Base-by-base conservation (phyloP, 768 basidiomycete species). In the Mrakia frigida region DNA sequence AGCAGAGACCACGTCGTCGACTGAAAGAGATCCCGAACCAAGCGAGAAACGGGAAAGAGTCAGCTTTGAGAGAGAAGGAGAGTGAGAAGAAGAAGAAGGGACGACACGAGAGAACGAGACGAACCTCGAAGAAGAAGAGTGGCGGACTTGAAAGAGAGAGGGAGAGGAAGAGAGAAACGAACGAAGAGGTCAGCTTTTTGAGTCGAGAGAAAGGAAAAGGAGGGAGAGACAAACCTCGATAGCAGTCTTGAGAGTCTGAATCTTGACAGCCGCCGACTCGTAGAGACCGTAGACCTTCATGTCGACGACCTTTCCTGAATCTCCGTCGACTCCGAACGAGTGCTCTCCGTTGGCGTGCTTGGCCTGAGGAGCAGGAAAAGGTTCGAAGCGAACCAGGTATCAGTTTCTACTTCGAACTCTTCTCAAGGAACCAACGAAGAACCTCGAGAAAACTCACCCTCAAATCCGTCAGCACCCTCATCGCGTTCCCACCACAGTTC, bases 211-310 rank as follows among this genome's bases (percentile, higher is more conserved):
- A 25, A 25, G 13, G 25, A 25, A 56, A 11, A 56, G 0, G 28
- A 28, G 56, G 18, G 56, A 11, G 9, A 14, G 56, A 74, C 41
- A 25, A 73, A 90, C 91, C 88, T 99, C 94, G 80, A 98, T 91
- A 25, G 97, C 95, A 11, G 95, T 99, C 87, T 98, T 98, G 82
- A 96, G 85, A 13, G 90, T 98, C 87, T 98, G 96, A 50, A 96
- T 91, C 91, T 98, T 98, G 82, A 99, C 96, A 79, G 93, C 94
- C 6, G 96, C 94, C 50, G 92, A 93, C 85, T 99, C 97, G 79
- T 93, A 93, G 77, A 99, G 85, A 1, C 94, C 94, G 83, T 98
- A 97, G 65, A 86, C 84, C 82, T 93, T 94, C 96, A 98, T 98
- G 82, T 98, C 93, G 59, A 92, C 92, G 56, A 94, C 90, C 84